Base-by-base conservation (phyloP, 2,329 filamentous ascomycete genomes). In the Ambrosiella xylebori region DNA sequence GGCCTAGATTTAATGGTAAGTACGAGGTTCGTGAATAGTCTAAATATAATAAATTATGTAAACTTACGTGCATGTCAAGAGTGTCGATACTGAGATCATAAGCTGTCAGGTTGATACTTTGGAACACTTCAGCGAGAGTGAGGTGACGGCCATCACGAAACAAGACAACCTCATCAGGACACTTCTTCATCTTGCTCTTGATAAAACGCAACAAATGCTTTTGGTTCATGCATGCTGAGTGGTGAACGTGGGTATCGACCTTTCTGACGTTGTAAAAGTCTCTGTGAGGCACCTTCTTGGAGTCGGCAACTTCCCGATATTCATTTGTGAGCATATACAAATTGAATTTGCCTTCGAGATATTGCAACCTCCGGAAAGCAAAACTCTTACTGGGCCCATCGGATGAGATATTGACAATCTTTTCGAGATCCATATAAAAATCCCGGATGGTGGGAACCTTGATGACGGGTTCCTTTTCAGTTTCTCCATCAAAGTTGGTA, bases 171-270 rank as follows among this genome's bases (percentile, higher is more conserved):
- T 98, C 93, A 65, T 97, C 87, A 0, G 90, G 89, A 15, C 81
- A 93, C 71, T 95, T 98, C 78, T 96, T 97, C 88, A 98, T 96
- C 73, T 98, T 98, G 71, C 89, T 95, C 72, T 98, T 98, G 75
- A 98, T 98, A 71, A 98, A 98, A 57, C 93, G 88, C 61, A 98
- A 75, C 59, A 98, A 73, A 77, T 98, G 93, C 72, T 98, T 98
- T 71, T 98, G 93, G 68, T 98, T 98, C 93, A 98, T 98, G 69
- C 93, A 98, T 27, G 93, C 93, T 13, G 93, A 98, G 70, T 98
- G 93, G 68, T 98, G 93, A 64, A 98, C 93, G 76, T 98, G 93
- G 7, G 93, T 98, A 68, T 98, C 93, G 55, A 98, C 93, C 70
- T 98, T 98, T 67, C 93, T 81, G 54, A 98, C 93, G 67, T 98